phyloP scores from a whole-genome alignment of 495 filamentous ascomycete genomes.

The Hypoxylon subgilvum region DNA sequence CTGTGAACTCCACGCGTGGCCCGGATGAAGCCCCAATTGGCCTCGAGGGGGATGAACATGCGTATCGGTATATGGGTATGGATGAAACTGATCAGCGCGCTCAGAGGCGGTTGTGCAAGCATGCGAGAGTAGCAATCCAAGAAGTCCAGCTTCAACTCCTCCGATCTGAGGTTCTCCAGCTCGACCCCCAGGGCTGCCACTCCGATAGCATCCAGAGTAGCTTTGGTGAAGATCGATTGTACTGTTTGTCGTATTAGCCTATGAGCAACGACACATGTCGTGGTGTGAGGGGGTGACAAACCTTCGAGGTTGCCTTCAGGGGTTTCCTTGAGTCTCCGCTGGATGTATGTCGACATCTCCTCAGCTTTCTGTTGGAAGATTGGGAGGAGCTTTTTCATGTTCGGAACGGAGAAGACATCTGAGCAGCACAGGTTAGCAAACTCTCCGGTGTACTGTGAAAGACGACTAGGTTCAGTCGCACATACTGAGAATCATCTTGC shows the following conservation, averaged over 20 bases:
- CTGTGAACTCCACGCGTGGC: constrained; percentile 19
- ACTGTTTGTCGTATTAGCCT: constrained; percentile 10
- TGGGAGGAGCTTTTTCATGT: constrained; percentile 33
- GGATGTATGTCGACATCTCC: constrained; percentile 6
- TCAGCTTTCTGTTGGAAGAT: constrained; percentile 33
- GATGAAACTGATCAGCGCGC: constrained; percentile 40
- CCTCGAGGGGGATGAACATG: constrained; percentile 31
- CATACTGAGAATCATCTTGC: constrained; percentile 25
- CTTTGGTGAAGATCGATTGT: constrained; percentile 21
- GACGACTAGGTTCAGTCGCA: neutral
- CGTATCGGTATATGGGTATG: constrained; percentile 34
- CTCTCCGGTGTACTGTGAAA: no score
- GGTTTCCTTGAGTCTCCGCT: constrained; percentile 2
- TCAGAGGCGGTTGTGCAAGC: constrained; percentile 35
- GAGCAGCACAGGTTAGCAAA: neutral
- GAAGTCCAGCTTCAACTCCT: constrained; percentile 33
- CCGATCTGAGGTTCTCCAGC: constrained; percentile 63
- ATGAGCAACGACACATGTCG: neutral
- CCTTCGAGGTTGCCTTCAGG: constrained; percentile 23
- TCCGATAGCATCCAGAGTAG: constrained; percentile 74
- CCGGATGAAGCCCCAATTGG: constrained; percentile 29
- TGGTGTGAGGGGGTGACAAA: neutral
- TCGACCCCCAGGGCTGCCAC: constrained; percentile 70
- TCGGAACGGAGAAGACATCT: constrained; percentile 31
- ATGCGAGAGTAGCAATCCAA: constrained; percentile 30